Evolutionary conservation across 192 early-diverging fungal genomes (phyloP).

Genomic region (Phlyctochytrium bullatum): DNA sequence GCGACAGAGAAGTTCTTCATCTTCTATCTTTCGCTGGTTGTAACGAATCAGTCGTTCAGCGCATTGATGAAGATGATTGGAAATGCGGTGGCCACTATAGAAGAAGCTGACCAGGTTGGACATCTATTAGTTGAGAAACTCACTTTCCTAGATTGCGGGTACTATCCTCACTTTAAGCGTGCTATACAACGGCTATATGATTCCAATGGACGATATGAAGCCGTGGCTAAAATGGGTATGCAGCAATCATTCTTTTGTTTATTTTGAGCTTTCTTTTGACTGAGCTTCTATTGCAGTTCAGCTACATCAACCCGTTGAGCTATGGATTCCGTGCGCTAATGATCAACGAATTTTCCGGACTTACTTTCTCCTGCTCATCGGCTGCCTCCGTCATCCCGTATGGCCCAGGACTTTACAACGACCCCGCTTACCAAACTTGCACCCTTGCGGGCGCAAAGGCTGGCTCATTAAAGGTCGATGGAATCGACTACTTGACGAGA

Average conservation of each 20-base stretch:
- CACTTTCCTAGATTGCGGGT: too few relatives aligned
- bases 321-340: slow-evolving; percentile 60
- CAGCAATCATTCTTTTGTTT: neutral
- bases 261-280: neutral
- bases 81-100: slow-evolving; percentile 45
- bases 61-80: slow-evolving; percentile 63
- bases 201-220: slow-evolving; percentile 57
- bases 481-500: slow-evolving; percentile 57
- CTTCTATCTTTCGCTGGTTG: slow-evolving; percentile 54
- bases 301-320: slow-evolving; percentile 62
- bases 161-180: slow-evolving; percentile 50
- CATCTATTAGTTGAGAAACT: too few relatives aligned
- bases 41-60: slow-evolving; percentile 53
- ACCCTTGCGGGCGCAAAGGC: slow-evolving; percentile 62
- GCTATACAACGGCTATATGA: slow-evolving; percentile 62
- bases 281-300: slow-evolving; percentile 31
- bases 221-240: slow-evolving; percentile 58
- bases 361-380: slow-evolving; percentile 11
- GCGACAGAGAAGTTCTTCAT: slow-evolving; percentile 53
- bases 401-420: slow-evolving; percentile 44
- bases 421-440: slow-evolving; percentile 58
- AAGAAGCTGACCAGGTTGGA: slow-evolving; percentile 52
- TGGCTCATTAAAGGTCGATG: slow-evolving; percentile 54
- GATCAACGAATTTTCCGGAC: slow-evolving; percentile 60
- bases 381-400: slow-evolving; percentile 36